Evolutionary conservation across 2,329 filamentous ascomycete species (phyloP).

Genomic region (Trichocomaceae sp.): DNA sequence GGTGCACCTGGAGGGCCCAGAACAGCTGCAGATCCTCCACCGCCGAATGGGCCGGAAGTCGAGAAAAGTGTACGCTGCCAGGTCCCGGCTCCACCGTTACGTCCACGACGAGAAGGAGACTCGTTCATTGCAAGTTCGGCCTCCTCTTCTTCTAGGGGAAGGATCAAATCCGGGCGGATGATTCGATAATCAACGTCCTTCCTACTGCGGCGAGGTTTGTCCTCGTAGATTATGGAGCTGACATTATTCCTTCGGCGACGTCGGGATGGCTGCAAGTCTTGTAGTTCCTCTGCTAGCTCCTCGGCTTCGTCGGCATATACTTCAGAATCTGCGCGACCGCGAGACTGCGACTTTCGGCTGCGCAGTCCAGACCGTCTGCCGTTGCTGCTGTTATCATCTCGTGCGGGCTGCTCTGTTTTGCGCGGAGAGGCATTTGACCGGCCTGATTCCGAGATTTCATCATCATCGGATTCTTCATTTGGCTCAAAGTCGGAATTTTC

Average conservation of each 20-base stretch:
- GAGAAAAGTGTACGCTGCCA: constrained; percentile 83
- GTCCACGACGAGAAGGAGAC: constrained; percentile 61
- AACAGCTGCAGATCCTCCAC: constrained; percentile 64
- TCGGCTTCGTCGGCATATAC: constrained; percentile 47
- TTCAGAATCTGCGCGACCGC: constrained; percentile 36
- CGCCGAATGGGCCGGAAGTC: constrained; percentile 87
- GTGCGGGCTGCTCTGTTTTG: constrained; percentile 38
- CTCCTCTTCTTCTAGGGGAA: constrained; percentile 68
- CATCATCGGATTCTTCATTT: constrained; percentile 48
- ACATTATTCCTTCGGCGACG: constrained; percentile 24
- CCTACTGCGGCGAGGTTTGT: constrained; percentile 48
- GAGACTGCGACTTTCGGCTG: constrained; percentile 43
- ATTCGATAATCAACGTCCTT: constrained; percentile 82
- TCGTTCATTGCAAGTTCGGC: constrained; percentile 53
- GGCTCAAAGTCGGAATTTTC: constrained; percentile 61
- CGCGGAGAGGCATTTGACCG: constrained; percentile 39
- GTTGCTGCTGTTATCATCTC: constrained; percentile 42
- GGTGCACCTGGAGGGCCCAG: constrained; percentile 62
- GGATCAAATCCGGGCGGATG: constrained; percentile 63
- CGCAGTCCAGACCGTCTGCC: constrained; percentile 49
- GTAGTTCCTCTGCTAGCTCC: constrained; percentile 54
- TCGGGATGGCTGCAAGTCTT: constrained; percentile 44
- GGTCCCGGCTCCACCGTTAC: constrained; percentile 50
- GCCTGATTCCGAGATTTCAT: constrained; percentile 48
- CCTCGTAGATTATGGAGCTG: constrained; percentile 32